These are phyloP conservation scores for Euphorbia peplus DNA, from an alignment of 345 rosid genomes.

Conservation along the genomic window DNA sequence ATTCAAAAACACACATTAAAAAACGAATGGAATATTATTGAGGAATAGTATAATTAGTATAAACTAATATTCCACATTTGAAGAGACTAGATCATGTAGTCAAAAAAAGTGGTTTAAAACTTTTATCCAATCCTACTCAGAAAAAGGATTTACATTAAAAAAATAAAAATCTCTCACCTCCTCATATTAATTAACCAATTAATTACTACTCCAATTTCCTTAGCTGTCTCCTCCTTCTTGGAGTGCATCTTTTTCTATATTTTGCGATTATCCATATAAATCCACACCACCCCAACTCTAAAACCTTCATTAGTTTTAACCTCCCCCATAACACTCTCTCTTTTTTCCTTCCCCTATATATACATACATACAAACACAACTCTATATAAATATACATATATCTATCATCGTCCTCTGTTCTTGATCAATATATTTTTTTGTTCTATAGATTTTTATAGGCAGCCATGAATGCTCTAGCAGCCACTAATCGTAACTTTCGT, in stretches of 20 bases:
- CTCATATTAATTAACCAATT: no score
- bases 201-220: not conserved
- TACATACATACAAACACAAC: no score
- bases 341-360: not conserved
- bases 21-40: no score
- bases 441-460: constrained; percentile 4
- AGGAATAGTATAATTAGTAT: no score
- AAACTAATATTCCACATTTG: no score
- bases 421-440: not conserved
- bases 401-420: not conserved
- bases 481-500: constrained; percentile 89
- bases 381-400: not conserved
- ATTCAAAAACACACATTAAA: no score
- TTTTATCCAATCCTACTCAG: not conserved
- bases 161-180: no score
- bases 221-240: not conserved
- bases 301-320: not conserved
- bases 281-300: not conserved
- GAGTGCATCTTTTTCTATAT: not conserved
- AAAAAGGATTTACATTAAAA: not conserved
- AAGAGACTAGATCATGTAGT: not conserved
- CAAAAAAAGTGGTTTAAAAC: not conserved
- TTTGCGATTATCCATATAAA: not conserved
- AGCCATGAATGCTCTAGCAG: constrained; percentile 87
- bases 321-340: not conserved